Evolutionary conservation across 2,329 filamentous ascomycete genomes (phyloP).

Genomic region (Clarireedia paspali): DNA sequence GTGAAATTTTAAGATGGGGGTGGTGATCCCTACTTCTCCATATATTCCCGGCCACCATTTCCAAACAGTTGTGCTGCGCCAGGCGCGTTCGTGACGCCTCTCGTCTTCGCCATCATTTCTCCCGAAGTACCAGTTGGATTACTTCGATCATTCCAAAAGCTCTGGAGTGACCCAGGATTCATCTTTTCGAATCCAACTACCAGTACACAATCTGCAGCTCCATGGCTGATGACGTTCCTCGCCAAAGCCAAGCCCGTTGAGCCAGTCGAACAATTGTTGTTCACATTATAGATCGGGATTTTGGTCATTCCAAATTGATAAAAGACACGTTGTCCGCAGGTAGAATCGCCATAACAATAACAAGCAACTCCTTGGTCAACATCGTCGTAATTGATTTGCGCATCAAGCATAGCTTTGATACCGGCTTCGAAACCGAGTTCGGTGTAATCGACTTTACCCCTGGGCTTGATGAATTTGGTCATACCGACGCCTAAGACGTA

Average conservation of each 20-base stretch:
- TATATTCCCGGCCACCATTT: slow-evolving; percentile 89
- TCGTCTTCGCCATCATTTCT: slow-evolving; percentile 75
- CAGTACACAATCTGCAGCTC: slow-evolving; percentile 78
- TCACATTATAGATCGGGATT: slow-evolving; percentile 96
- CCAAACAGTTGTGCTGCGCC: slow-evolving; percentile 91
- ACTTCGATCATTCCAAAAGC: slow-evolving; percentile 75
- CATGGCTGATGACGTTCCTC: slow-evolving; percentile 68
- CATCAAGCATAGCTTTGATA: slow-evolving; percentile 47
- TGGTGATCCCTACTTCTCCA: slow-evolving; percentile 62
- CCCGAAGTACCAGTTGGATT: slow-evolving; percentile 68
- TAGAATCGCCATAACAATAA: slow-evolving; percentile 95
- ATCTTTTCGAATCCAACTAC: slow-evolving; percentile 98
- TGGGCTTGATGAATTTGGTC: slow-evolving; percentile 98
- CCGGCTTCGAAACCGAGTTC: slow-evolving; percentile 91
- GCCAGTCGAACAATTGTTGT: slow-evolving; percentile 98
- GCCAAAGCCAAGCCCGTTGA: slow-evolving; percentile 83
- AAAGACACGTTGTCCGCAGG: slow-evolving; percentile 92
- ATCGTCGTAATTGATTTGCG: slow-evolving; percentile 92
- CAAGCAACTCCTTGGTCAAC: slow-evolving; percentile 94
- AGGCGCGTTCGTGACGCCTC: slow-evolving; percentile 74
- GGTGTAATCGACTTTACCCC: slow-evolving; percentile 89
- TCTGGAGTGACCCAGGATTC: slow-evolving; percentile 81
- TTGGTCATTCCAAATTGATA: slow-evolving; percentile 98
- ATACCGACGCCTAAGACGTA: slow-evolving; percentile 97
- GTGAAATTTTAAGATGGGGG: neutral